phyloP scores from a whole-genome alignment of 2,329 filamentous ascomycete species.

The Annulohypoxylon truncatum region DNA sequence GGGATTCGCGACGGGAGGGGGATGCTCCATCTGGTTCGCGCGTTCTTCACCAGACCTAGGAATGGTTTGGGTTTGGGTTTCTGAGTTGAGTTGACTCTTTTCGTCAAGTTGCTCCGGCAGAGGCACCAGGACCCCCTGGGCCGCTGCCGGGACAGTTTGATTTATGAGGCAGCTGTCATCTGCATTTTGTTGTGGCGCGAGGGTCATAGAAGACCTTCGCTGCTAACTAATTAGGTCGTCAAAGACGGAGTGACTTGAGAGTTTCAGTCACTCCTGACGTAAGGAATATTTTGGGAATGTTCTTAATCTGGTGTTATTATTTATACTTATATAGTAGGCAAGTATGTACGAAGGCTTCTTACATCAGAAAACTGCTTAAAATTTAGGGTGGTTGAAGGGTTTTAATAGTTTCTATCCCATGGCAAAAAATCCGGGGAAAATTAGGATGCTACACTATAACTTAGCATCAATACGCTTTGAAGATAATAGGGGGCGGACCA shows the following conservation, averaged over 20 bases:
- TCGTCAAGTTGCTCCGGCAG: constrained; percentile 41
- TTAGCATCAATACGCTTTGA: neutral
- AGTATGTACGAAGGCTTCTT: neutral
- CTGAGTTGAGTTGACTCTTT: constrained; percentile 28
- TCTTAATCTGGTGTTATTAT: neutral
- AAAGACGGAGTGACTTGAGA: constrained; percentile 3
- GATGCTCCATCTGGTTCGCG: constrained; percentile 14
- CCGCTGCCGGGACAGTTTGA: constrained; percentile 46
- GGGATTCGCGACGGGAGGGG: constrained; percentile 19
- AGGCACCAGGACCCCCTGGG: constrained; percentile 15
- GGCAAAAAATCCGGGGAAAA: constrained; percentile 27
- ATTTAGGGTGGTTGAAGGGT: neutral
- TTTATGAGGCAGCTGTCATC: constrained; percentile 49
- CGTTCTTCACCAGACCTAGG: constrained; percentile 7
- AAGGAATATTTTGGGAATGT: neutral
- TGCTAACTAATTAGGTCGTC: constrained; percentile 12
- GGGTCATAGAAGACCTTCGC: constrained; percentile 38
- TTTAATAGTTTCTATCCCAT: constrained; percentile 9
- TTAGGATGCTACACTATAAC: constrained; percentile 16
- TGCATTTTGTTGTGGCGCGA: constrained; percentile 40
- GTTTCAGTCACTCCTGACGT: neutral
- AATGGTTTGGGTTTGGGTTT: constrained; percentile 9
- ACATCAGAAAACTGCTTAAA: neutral
- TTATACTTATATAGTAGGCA: no score
- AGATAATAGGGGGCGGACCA: neutral